Base-by-base conservation (phyloP, 495 filamentous ascomycete species). In the Neohortaea acidophila region DNA sequence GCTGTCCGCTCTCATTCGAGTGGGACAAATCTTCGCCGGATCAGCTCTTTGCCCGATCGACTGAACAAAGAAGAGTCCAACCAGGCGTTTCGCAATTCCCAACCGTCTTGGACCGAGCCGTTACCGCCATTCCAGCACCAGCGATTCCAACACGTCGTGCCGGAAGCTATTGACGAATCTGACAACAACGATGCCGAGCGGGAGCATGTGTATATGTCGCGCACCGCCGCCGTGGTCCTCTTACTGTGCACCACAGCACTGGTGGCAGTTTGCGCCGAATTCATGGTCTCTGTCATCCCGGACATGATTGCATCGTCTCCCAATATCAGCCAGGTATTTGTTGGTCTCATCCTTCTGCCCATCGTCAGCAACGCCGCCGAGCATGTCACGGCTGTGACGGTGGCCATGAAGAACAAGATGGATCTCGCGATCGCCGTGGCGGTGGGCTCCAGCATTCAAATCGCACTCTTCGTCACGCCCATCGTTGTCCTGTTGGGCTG, bases 371-470 rank as follows among this genome's bases (percentile, higher is more conserved):
- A 93, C 48, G 84, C 85, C 0, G 85, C 84, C 0, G 84, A 93
- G 63, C 84, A 93, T 64, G 79, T 89, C 5, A 92, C 84, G 1
- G 82, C 85, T 1, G 80, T 93, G 25, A 81, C 74, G 19, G 84
- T 92, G 6, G 84, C 85, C 4, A 69, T 71, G 45, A 94, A 92
- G 66, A 92, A 93, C 62, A 94, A 94, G 64, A 91, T 93, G 84
- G 84, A 94, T 63, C 64, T 92, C 20, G 78, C 85, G 0, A 91
- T 94, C 45, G 84, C 82, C 49, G 81, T 93, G 19, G 84, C 84
- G 3, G 75, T 93, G 14, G 85, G 85, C 11, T 80, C 73, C 33
- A 84, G 77, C 46, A 91, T 94, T 52, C 85, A 93, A 58, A 78
- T 79, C 63, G 81, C 85, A 17, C 69, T 94, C 38, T 92, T 94